Evolutionary conservation across 176 grass and related monocot species (phyloP).

Genomic region (Juncus inflexus): DNA sequence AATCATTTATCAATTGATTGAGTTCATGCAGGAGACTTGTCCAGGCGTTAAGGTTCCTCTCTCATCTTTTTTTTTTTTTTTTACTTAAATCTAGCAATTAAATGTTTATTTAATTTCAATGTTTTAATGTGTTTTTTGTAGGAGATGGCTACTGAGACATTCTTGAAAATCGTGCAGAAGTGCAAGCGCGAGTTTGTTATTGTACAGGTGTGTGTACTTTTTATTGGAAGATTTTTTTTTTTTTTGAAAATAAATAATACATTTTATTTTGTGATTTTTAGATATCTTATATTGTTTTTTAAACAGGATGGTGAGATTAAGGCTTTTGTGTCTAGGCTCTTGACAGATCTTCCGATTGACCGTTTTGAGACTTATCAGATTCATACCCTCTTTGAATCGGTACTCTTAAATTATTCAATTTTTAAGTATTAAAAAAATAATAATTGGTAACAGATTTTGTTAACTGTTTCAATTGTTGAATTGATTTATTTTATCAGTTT

Average conservation of each 20-base stretch:
- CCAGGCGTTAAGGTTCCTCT: slow-evolving; percentile 91
- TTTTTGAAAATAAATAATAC: slow-evolving; percentile 5
- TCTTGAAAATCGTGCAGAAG: slow-evolving; percentile 98
- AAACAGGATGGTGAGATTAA: slow-evolving; percentile 88
- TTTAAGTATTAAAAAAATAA: background rate
- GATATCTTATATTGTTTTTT: slow-evolving; percentile 16
- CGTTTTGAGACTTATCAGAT: slow-evolving; percentile 97
- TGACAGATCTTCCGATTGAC: slow-evolving; percentile 64
- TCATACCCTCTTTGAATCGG: slow-evolving; percentile 98
- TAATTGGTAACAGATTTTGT: slow-evolving; percentile 6
- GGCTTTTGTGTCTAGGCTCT: slow-evolving; percentile 92
- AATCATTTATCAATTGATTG: slow-evolving; percentile 93
- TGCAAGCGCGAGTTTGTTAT: slow-evolving; percentile 99
- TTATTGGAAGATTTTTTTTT: background rate
- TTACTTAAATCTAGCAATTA: slow-evolving; percentile 12
- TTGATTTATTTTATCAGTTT: slow-evolving; percentile 45
- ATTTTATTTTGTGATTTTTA: slow-evolving; percentile 23
- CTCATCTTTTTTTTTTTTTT: slow-evolving; percentile 14
- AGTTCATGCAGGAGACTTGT: slow-evolving; percentile 99
- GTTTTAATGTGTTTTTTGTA: slow-evolving; percentile 45
- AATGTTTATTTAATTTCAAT: background rate
- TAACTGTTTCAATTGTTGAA: background rate
- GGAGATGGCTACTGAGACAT: slow-evolving; percentile 99
- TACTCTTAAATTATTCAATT: slow-evolving; percentile 37
- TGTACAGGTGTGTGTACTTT: slow-evolving; percentile 54